Evolutionary conservation across 140 eudicot species (phyloP).

Genomic region (Flaveria floridana): DNA sequence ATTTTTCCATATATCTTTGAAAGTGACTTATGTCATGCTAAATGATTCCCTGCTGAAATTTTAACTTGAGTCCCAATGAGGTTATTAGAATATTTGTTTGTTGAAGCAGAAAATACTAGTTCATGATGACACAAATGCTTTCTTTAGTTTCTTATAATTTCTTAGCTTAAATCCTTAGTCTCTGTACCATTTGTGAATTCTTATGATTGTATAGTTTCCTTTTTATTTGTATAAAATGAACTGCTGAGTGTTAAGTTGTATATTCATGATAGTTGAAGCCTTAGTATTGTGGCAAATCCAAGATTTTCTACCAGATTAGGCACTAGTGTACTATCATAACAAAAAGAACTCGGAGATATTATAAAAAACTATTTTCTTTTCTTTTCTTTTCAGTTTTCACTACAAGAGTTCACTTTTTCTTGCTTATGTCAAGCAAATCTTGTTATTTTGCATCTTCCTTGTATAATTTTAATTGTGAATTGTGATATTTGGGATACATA

Average conservation of each 20-base stretch:
- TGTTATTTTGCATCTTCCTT: background rate
- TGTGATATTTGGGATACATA: background rate
- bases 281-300: background rate
- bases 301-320: constrained; percentile 4
- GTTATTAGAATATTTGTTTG: constrained; percentile 14
- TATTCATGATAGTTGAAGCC: constrained; percentile 3
- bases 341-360: background rate
- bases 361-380: background rate
- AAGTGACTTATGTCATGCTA: background rate
- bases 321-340: background rate
- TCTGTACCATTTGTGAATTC: constrained; percentile 2
- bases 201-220: background rate
- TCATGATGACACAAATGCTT: constrained; percentile 8
- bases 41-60: constrained; percentile 17
- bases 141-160: background rate
- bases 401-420: background rate
- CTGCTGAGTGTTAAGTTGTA: background rate
- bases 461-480: background rate
- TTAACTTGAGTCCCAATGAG: constrained; percentile 4
- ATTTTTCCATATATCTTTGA: background rate
- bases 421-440: constrained; percentile 2
- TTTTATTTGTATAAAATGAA: background rate
- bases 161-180: background rate
- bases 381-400: background rate
- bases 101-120: constrained; percentile 8